phyloP scores from a whole-genome alignment of 495 filamentous ascomycete species.

The Glutinoglossum americanum region DNA sequence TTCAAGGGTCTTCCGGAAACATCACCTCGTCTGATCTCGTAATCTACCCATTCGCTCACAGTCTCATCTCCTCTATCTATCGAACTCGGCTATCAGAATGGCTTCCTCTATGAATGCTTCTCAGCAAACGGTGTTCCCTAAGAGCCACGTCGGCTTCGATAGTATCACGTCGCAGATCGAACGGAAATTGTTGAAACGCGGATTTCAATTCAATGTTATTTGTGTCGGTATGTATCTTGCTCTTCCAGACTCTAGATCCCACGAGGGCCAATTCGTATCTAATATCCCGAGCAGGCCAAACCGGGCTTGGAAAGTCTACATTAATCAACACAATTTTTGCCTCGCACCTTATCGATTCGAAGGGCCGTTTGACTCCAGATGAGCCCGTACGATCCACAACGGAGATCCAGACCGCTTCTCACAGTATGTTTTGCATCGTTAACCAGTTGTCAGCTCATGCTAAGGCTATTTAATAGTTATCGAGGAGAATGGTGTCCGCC shows the following conservation, averaged over 20 bases:
- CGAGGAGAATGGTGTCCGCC: constrained; percentile 80
- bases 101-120: constrained; percentile 27
- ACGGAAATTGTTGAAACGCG: constrained; percentile 96
- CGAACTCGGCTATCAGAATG: constrained; percentile 20
- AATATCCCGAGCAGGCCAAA: constrained; percentile 49
- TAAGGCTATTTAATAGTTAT: constrained; percentile 36
- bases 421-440: constrained; percentile 33
- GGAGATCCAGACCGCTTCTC: constrained; percentile 91
- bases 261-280: constrained; percentile 11
- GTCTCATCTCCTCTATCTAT: not conserved
- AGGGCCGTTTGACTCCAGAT: constrained; percentile 77
- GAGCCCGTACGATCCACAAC: constrained; percentile 89
- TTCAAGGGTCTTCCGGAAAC: not conserved
- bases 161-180: constrained; percentile 97
- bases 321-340: constrained; percentile 99
- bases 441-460: not conserved
- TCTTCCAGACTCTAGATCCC: not conserved
- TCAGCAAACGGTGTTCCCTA: constrained; percentile 53
- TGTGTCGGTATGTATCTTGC: constrained; percentile 62
- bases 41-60: not conserved
- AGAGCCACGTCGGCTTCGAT: constrained; percentile 97
- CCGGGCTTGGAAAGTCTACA: constrained; percentile 94
- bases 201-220: constrained; percentile 99
- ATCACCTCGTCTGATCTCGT: constrained; percentile 2
- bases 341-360: constrained; percentile 96